Conservation (phyloP, 257 asterid species). For the Solanum virginianum region DNA sequence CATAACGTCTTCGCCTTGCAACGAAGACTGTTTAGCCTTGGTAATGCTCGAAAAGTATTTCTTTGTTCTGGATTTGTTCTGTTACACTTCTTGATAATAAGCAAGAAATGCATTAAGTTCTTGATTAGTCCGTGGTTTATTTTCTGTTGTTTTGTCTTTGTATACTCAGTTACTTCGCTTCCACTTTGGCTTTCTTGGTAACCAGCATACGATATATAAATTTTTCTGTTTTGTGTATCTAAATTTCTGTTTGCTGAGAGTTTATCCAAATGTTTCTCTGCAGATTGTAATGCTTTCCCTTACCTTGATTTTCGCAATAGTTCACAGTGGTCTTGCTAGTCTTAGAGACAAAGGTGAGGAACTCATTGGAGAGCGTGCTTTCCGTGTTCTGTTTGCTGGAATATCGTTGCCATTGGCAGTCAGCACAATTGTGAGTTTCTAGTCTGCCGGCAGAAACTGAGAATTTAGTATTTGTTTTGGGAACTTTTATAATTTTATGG, state of each 20-base stretch:
- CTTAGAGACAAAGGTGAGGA: slow-evolving; percentile 94
- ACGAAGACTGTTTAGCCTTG: not conserved
- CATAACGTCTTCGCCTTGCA: not conserved
- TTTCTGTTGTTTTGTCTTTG: not conserved
- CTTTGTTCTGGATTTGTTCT: not conserved
- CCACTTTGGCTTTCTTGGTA: not conserved
- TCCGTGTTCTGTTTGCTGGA: slow-evolving; percentile 92
- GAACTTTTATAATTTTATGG: not conserved
- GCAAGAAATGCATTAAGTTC: not conserved
- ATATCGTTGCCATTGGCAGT: slow-evolving; percentile 89
- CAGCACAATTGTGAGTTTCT: slow-evolving; percentile 77
- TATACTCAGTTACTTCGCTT: not conserved
- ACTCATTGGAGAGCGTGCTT: slow-evolving; percentile 89
- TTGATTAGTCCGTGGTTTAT: not conserved
- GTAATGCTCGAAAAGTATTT: not conserved
- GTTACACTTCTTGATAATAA: not conserved
- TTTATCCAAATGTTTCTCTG: slow-evolving; percentile 4
- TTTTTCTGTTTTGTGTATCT: not conserved
- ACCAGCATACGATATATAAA: not conserved
- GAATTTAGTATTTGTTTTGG: not conserved
- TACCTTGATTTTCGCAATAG: slow-evolving; percentile 66
- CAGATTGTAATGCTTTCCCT: slow-evolving; percentile 75
- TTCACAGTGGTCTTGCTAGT: slow-evolving; percentile 96
- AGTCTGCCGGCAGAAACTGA: not conserved
- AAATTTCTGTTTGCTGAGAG: not conserved